Evolutionary conservation across 352 stramenopile genomes (phyloP).

Genomic region (Phytophthora colocasiae): DNA sequence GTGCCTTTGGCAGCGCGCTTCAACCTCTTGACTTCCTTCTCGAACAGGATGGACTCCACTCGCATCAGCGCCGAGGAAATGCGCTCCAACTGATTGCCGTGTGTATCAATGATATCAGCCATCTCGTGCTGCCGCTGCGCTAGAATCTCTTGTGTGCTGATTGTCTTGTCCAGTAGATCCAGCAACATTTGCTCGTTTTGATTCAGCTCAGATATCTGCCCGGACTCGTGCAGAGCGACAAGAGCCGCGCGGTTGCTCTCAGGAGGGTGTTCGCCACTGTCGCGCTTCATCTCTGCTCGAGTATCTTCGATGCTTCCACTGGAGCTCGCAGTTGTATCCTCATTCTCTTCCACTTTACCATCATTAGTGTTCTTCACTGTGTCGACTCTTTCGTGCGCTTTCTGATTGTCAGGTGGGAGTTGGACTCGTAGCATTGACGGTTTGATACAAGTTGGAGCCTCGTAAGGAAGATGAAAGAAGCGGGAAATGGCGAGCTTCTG

Average conservation of each 20-base stretch:
- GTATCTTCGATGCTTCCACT: constrained; percentile 14
- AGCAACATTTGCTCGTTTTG: constrained; percentile 77
- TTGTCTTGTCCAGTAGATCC: constrained; percentile 80
- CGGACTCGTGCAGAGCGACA: constrained; percentile 32
- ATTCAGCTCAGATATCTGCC: constrained; percentile 52
- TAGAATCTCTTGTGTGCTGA: constrained; percentile 81
- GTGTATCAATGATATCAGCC: constrained; percentile 68
- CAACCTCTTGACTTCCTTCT: constrained; percentile 24
- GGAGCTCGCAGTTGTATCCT: neutral
- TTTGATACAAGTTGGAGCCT: constrained; percentile 1
- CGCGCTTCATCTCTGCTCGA: neutral
- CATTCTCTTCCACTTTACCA: neutral
- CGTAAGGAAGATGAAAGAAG: constrained; percentile 34
- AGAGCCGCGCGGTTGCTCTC: constrained; percentile 31
- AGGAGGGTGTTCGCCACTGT: neutral
- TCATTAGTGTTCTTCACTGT: constrained; percentile 7
- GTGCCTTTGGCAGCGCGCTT: constrained; percentile 10
- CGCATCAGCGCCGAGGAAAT: constrained; percentile 77
- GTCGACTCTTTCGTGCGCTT: constrained; percentile 17
- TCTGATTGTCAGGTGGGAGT: constrained; percentile 20
- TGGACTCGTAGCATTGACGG: constrained; percentile 7
- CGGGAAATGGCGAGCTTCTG: constrained; percentile 31
- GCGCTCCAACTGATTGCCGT: constrained; percentile 66
- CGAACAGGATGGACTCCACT: constrained; percentile 67
- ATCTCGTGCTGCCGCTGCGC: constrained; percentile 78